These are phyloP conservation scores for Potentilla sterilis DNA, from an alignment of 306 rosid genomes.

Conservation along the genomic window DNA sequence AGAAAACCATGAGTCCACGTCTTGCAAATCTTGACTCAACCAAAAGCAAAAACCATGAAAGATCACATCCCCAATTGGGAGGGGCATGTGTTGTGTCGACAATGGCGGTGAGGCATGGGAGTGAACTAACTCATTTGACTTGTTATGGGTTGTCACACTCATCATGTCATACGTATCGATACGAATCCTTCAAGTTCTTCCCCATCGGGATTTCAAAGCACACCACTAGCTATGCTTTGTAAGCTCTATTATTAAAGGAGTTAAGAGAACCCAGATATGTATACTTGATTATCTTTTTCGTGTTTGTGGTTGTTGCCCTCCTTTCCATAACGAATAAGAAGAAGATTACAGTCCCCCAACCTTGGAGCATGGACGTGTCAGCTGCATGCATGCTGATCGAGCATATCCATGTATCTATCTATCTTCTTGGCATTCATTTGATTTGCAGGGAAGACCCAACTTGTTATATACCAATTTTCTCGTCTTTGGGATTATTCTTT, in stretches of 20 bases:
- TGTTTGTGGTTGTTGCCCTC: background rate
- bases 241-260: background rate
- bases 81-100: background rate
- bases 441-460: no score
- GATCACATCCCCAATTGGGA: background rate
- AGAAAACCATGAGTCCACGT: background rate
- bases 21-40: background rate
- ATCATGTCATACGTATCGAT: background rate
- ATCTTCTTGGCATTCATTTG: background rate
- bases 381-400: background rate
- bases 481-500: no score
- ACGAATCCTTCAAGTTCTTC: background rate
- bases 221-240: background rate
- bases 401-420: background rate
- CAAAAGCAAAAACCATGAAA: background rate
- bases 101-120: background rate
- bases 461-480: no score
- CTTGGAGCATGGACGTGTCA: background rate
- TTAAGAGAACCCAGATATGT: constrained; percentile 7
- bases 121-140: constrained; percentile 7
- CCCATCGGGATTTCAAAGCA: constrained; percentile 16
- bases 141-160: background rate
- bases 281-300: background rate
- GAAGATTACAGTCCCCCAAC: background rate
- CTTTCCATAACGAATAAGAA: background rate